phyloP scores from a whole-genome alignment of 768 basidiomycete genomes.

The Lactarius sanguifluus region DNA sequence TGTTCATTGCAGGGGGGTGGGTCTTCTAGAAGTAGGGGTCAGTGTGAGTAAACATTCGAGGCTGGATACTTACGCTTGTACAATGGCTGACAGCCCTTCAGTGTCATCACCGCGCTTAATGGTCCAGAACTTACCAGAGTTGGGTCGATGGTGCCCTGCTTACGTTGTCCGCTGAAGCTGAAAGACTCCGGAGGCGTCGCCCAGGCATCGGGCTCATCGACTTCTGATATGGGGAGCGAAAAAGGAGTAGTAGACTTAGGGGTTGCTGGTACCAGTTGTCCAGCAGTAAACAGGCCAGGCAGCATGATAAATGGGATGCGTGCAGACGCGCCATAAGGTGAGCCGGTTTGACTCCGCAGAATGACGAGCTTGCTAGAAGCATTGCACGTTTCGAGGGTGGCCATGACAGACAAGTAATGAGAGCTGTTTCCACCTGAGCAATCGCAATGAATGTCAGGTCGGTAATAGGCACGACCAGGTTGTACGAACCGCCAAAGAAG shows the following conservation, averaged over 20 bases:
- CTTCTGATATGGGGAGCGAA: slow-evolving; percentile 13
- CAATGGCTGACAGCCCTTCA: slow-evolving; percentile 20
- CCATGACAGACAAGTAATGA: slow-evolving; percentile 55
- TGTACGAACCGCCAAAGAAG: slow-evolving; percentile 23
- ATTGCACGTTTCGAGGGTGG: slow-evolving; percentile 57
- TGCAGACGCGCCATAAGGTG: slow-evolving; percentile 45
- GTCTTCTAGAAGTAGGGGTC: slow-evolving; percentile 49
- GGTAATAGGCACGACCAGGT: not conserved
- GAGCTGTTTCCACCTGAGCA: slow-evolving; percentile 54
- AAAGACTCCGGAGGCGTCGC: slow-evolving; percentile 3
- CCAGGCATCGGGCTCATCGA: slow-evolving; percentile 6
- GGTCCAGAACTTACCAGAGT: slow-evolving; percentile 38
- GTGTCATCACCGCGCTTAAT: not conserved
- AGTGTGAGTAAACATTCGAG: slow-evolving; percentile 17
- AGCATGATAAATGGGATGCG: slow-evolving; percentile 54
- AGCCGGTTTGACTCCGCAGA: slow-evolving; percentile 49
- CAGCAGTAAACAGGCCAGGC: slow-evolving; percentile 46
- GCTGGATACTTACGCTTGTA: slow-evolving; percentile 21
- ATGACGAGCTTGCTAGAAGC: slow-evolving; percentile 66
- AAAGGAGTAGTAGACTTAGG: not conserved
- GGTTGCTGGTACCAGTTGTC: not conserved
- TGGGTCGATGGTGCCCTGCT: slow-evolving; percentile 33
- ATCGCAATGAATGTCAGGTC: slow-evolving; percentile 16
- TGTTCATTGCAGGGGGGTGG: slow-evolving; percentile 86
- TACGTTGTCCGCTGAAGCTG: slow-evolving; percentile 2